Conservation (phyloP, 2,329 filamentous ascomycete species). For the Trichoderma atroviride region DNA sequence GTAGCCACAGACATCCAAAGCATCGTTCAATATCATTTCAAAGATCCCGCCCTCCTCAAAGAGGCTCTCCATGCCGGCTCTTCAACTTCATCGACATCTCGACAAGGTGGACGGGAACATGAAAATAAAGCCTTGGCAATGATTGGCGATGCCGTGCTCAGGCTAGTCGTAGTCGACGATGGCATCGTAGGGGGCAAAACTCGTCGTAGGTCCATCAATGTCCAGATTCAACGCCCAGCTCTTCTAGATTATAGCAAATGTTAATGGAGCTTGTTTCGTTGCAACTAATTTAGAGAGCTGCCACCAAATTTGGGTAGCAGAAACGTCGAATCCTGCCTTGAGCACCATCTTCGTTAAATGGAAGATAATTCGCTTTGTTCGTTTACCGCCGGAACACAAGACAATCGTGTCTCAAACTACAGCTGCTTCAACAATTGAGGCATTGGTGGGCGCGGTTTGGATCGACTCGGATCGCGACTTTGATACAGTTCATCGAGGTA, state of each 20-base stretch:
- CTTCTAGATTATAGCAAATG: not conserved
- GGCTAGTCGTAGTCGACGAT: not conserved
- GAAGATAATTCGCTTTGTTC: not conserved
- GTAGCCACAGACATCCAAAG: not conserved
- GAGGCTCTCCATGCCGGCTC: not conserved
- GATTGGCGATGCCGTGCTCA: conserved; percentile 1
- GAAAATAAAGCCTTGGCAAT: conserved; percentile 1
- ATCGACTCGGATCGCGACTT: not conserved
- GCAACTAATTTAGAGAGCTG: not conserved
- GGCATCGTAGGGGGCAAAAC: not conserved
- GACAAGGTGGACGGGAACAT: not conserved
- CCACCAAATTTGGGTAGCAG: not conserved
- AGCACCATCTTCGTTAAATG: not conserved
- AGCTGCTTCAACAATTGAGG: not conserved
- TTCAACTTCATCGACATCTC: not conserved
- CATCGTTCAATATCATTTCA: not conserved
- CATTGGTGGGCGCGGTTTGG: not conserved
- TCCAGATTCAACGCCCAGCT: not conserved
- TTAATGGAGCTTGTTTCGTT: no score
- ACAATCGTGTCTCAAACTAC: not conserved
- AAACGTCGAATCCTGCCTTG: not conserved
- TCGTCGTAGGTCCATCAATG: not conserved
- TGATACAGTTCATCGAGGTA: not conserved
- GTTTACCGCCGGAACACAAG: not conserved
- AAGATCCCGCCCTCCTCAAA: not conserved